These are phyloP conservation scores for Ettlia oleoabundans DNA, from an alignment of 139 green algal genomes.

Conservation along the genomic window DNA sequence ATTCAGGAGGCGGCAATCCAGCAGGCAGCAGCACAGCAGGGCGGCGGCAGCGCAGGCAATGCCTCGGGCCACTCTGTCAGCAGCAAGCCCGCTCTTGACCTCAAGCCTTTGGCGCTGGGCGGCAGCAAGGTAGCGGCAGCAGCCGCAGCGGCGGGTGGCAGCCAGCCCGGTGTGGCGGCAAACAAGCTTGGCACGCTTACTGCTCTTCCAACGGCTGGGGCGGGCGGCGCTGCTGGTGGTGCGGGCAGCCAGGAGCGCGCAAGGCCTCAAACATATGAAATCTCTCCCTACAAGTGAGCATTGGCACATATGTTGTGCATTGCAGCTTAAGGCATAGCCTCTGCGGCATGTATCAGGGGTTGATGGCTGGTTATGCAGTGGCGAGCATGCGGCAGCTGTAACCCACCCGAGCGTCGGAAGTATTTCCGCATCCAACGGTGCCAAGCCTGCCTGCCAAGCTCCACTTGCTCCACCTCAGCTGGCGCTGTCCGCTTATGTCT, in stretches of 20 bases:
- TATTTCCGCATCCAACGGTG: too few relatives aligned
- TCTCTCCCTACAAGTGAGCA: conserved; percentile 80
- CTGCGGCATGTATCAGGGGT: neutral
- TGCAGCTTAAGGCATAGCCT: neutral
- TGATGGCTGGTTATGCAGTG: neutral
- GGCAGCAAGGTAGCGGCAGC: neutral
- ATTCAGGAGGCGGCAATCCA: conserved; percentile 36
- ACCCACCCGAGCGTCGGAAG: too few relatives aligned
- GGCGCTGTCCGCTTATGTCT: neutral
- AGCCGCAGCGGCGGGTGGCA: neutral
- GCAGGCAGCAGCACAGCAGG: neutral
- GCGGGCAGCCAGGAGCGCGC: neutral
- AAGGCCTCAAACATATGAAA: conserved; percentile 67
- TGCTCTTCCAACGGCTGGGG: neutral
- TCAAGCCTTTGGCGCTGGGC: conserved; percentile 10
- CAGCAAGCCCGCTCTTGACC: conserved; percentile 24
- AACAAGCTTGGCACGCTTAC: neutral
- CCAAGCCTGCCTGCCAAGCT: too few relatives aligned
- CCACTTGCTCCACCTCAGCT: neutral
- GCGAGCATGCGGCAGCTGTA: too few relatives aligned
- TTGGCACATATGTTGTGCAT: neutral
- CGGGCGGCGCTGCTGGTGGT: neutral
- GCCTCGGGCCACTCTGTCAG: neutral
- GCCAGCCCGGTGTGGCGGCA: neutral
- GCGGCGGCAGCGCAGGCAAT: conserved; percentile 10